These are phyloP conservation scores for Smittium culicis DNA, from an alignment of 371 early-diverging fungal genomes.

Conservation along the genomic window DNA sequence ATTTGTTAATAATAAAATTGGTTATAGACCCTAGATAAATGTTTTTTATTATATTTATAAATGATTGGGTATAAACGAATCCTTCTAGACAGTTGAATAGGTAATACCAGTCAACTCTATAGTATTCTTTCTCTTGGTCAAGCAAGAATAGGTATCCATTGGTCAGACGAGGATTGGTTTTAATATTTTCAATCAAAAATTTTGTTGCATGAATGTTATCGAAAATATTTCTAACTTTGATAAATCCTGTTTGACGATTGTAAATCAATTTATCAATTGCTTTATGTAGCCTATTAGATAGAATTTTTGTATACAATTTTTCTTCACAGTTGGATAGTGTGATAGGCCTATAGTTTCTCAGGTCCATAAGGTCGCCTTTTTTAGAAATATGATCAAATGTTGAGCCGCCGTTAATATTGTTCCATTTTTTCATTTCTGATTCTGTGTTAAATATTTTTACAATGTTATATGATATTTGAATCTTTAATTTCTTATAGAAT, in stretches of 20 bases:
- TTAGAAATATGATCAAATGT: neutral
- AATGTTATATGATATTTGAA: neutral
- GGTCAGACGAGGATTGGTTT: neutral
- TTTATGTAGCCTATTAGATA: slow-evolving; percentile 8
- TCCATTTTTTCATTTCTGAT: neutral
- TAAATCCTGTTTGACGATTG: neutral
- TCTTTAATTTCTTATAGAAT: slow-evolving; percentile 3
- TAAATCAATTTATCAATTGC: neutral
- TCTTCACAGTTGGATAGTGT: no score
- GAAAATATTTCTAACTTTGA: slow-evolving; percentile 6
- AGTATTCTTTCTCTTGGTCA: slow-evolving; percentile 7
- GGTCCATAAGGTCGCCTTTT: neutral
- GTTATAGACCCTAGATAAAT: no score
- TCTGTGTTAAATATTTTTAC: neutral
- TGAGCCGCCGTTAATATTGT: neutral
- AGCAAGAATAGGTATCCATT: slow-evolving; percentile 3
- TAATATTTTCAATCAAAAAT: neutral
- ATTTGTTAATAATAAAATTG: no score
- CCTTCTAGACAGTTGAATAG: neutral
- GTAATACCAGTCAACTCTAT: slow-evolving; percentile 8
- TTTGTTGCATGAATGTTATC: neutral
- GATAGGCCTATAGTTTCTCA: neutral
- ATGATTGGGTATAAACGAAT: neutral
- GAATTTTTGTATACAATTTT: neutral
- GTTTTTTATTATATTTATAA: neutral